Evolutionary conservation across 2,329 filamentous ascomycete species (phyloP).

Genomic region (Tolypocladium nubicola): DNA sequence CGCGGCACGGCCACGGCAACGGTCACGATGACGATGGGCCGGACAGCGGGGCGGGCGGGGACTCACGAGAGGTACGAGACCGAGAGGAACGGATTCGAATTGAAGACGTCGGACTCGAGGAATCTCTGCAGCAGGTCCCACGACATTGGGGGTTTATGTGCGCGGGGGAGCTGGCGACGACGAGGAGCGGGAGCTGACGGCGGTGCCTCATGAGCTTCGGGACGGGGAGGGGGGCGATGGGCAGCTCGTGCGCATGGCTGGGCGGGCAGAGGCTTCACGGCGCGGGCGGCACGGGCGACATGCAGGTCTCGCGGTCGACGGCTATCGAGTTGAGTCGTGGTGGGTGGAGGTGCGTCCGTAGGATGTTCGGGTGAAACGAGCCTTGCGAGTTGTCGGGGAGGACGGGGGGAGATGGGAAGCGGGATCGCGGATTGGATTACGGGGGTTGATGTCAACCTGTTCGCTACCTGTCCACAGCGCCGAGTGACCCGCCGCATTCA

Average conservation of each 20-base stretch:
- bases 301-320: not conserved
- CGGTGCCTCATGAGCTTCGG: constrained; percentile 11
- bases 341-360: not conserved
- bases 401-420: not conserved
- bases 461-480: not conserved
- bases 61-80: constrained; percentile 82
- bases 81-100: constrained; percentile 78
- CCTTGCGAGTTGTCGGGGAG: not conserved
- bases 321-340: not conserved
- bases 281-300: not conserved
- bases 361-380: not conserved
- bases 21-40: not conserved
- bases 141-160: constrained; percentile 40
- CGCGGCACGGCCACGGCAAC: not conserved
- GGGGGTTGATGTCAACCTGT: not conserved
- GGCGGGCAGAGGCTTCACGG: constrained; percentile 1
- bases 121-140: constrained; percentile 86
- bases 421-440: not conserved
- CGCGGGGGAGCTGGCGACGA: constrained; percentile 2
- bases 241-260: constrained; percentile 12
- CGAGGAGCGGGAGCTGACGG: constrained; percentile 2
- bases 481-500: not conserved
- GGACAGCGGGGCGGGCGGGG: not conserved
- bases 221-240: constrained; percentile 5
- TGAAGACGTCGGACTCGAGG: constrained; percentile 90